Conservation (phyloP, 148 eudicot genomes). For the Nepenthes gracilis region DNA sequence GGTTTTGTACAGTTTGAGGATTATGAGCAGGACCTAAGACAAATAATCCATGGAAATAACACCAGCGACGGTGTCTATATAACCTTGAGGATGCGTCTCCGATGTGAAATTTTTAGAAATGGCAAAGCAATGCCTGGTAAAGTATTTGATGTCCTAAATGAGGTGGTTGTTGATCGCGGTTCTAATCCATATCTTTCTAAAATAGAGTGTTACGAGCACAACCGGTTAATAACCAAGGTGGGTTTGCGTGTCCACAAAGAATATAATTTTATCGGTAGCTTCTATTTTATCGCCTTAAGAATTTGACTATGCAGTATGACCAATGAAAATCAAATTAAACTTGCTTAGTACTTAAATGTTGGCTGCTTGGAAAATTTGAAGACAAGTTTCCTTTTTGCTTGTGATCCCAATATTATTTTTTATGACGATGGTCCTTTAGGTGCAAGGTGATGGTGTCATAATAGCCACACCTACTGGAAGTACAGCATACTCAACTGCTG, state of each 20-base stretch:
- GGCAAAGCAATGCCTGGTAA: slow-evolving; percentile 91
- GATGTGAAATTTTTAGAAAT: slow-evolving; percentile 81
- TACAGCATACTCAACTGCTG: slow-evolving; percentile 96
- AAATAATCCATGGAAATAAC: slow-evolving; percentile 85
- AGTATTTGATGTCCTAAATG: slow-evolving; percentile 92
- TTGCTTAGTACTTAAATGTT: too few species aligned
- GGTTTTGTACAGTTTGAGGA: slow-evolving; percentile 63
- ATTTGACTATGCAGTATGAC: too few species aligned
- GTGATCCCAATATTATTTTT: background rate
- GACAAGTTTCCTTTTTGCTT: background rate
- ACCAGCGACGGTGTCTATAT: slow-evolving; percentile 93
- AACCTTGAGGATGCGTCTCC: slow-evolving; percentile 93
- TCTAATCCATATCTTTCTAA: slow-evolving; percentile 96
- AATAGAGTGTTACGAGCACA: slow-evolving; percentile 95
- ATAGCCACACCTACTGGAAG: slow-evolving; percentile 99
- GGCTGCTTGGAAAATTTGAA: too few species aligned
- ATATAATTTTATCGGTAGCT: background rate
- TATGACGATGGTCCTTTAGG: slow-evolving; percentile 24
- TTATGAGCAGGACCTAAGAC: slow-evolving; percentile 65
- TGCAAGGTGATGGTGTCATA: slow-evolving; percentile 99
- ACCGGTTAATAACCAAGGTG: slow-evolving; percentile 94
- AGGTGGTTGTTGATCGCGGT: slow-evolving; percentile 97
- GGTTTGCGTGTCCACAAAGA: background rate
- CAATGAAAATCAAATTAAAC: too few species aligned
- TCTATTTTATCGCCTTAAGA: too few species aligned